Base-by-base conservation (phyloP, 2,329 filamentous ascomycete genomes). In the Sporothrix mexicana region DNA sequence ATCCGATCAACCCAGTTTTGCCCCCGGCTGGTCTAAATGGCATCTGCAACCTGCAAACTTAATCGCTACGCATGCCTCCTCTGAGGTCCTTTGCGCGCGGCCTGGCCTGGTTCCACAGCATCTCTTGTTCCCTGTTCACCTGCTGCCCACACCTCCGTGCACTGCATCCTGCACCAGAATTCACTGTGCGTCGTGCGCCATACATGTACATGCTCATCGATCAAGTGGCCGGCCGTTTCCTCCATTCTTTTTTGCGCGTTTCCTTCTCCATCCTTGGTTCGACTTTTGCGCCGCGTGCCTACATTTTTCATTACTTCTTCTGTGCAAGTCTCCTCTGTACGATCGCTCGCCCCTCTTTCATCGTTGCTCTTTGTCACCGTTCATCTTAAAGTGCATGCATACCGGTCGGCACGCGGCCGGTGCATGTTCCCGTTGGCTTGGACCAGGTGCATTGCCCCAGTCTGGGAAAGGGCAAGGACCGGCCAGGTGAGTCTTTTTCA, bases 351-450 rank as follows among this genome's bases (percentile, higher is more conserved):
- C 45, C 23, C 20, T 36, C 45, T 9, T 36, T 5, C 30, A 5
- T 36, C 30, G 30, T 6, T 36, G 30, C 7, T 36, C 30, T 36
- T 36, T 36, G 30, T 7, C 62, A 36, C 23, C 23, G 23, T 51
- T 51, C 47, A 51, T 67, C 64, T 36, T 67, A 67, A 47, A 30
- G 45, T 36, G 64, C 25, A 12, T 67, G 64, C 64, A 51, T 51
- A 66, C 20, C 43, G 45, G 45, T n/a, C 64, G 64, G 64, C 23
- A 66, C 43, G 43, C 62, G 43, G 62, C 62, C 47, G 62, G 62
- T 66, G 62, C 62, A 66, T 47, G 62, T n/a, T 45, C n/a, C 62
- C 45, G 41, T 47, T 66, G 43, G 62, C 62, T 66, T 66, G 62
- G 62, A 66, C 62, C 23, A 25, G 45, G 20, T 64, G n/a, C 12